phyloP scores from a whole-genome alignment of 352 stramenopile species.

The Phytopythium cucurbitacearum region DNA sequence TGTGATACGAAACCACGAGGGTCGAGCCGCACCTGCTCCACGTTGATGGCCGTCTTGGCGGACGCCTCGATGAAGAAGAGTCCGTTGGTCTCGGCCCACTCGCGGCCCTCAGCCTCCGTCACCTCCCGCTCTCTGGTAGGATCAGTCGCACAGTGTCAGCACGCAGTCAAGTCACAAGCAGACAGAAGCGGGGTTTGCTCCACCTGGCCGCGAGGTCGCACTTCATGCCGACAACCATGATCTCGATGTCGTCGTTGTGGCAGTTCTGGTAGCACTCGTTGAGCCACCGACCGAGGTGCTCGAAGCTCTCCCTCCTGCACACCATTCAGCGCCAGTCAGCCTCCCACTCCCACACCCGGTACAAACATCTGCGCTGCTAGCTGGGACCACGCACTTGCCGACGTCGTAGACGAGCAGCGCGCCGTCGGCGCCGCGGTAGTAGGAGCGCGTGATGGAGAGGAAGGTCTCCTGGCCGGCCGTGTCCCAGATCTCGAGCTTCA shows the following conservation, averaged over 20 bases:
- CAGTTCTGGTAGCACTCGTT: conserved; percentile 85
- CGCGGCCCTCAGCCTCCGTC: conserved; percentile 57
- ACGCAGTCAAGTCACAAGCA: neutral
- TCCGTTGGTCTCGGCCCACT: conserved; percentile 51
- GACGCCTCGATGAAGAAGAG: conserved; percentile 86
- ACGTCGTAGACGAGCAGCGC: conserved; percentile 90
- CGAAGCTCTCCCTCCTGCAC: conserved; percentile 66
- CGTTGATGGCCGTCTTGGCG: conserved; percentile 76
- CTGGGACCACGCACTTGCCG: conserved; percentile 14
- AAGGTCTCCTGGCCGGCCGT: conserved; percentile 90
- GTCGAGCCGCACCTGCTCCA: conserved; percentile 52
- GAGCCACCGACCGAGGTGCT: conserved; percentile 70
- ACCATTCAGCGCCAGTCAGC: neutral
- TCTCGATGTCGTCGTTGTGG: conserved; percentile 78
- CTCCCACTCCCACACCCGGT: neutral
- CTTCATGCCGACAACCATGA: conserved; percentile 88
- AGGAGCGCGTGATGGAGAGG: conserved; percentile 85
- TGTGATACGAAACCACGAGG: neutral
- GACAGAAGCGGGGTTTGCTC: neutral
- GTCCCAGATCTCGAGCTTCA: conserved; percentile 93
- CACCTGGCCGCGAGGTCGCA: conserved; percentile 50
- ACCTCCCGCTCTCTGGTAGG: conserved; percentile 44
- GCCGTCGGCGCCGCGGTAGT: conserved; percentile 86
- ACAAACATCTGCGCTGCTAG: neutral
- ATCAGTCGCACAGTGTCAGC: neutral